Evolutionary conservation across 2,329 filamentous ascomycete species (phyloP).

Genomic region (Ploettnerulaceae sp.): DNA sequence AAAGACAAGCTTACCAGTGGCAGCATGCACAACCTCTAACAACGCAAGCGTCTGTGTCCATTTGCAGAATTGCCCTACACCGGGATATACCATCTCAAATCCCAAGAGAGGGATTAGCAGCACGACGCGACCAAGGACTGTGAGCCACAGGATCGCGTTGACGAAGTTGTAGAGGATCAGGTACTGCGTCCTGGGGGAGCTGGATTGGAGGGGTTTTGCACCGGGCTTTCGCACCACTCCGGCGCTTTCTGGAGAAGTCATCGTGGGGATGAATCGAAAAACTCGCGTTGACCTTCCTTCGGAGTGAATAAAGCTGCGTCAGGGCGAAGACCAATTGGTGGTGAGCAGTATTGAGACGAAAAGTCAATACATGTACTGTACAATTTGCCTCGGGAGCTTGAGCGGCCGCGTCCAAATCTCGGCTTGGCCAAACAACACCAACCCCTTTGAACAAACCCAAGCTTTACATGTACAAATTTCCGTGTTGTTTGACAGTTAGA

Average conservation of each 20-base stretch:
- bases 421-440: not conserved
- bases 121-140: constrained; percentile 66
- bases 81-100: constrained; percentile 54
- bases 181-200: constrained; percentile 58
- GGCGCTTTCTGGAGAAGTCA: constrained; percentile 16
- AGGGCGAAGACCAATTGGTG: not conserved
- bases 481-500: not conserved
- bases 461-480: not conserved
- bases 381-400: not conserved
- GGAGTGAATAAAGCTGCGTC: not conserved
- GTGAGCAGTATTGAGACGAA: constrained; percentile 3
- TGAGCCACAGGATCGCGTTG: constrained; percentile 72
- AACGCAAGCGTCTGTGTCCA: constrained; percentile 80
- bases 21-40: constrained; percentile 78
- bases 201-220: constrained; percentile 32
- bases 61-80: constrained; percentile 62
- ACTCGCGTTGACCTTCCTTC: not conserved
- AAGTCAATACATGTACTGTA: no score
- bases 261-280: constrained; percentile 7
- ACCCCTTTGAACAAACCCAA: not conserved
- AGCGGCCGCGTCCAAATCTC: not conserved
- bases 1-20: constrained; percentile 54
- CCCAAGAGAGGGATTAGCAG: constrained; percentile 49
- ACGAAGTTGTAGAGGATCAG: constrained; percentile 80
- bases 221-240: constrained; percentile 17